Percentiles rank a stretch among this genome's conserved stretches.
Conservation (phyloP, 1,284 basidiomycete species). For the Sanghuangporus sanghuang region DNA sequence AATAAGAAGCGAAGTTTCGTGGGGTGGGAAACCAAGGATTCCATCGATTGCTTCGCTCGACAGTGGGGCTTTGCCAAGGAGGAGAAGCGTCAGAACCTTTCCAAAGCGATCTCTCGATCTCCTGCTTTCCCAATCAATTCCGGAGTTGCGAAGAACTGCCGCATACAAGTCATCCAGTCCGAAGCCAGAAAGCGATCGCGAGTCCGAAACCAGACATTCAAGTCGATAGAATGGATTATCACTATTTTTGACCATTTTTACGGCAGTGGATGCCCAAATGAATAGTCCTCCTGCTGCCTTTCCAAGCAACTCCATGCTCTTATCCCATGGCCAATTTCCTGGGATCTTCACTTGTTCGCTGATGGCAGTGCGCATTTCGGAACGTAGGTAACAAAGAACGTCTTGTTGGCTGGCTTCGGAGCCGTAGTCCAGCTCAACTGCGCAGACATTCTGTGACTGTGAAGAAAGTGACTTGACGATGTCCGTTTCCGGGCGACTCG, state of each 20-base stretch:
- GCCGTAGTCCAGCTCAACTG: not conserved
- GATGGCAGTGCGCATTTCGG: not conserved
- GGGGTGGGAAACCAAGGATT: not conserved
- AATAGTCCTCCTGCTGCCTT: slow-evolving; percentile 25
- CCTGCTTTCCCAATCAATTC: not conserved
- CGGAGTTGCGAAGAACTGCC: not conserved
- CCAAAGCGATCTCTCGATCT: not conserved
- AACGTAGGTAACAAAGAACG: not conserved
- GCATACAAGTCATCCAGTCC: not conserved
- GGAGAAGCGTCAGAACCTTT: not conserved
- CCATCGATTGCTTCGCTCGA: not conserved
- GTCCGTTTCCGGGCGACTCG: not conserved
- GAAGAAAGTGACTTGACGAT: not conserved
- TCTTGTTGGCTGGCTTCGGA: not conserved
- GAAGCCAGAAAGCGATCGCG: not conserved
- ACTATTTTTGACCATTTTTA: slow-evolving; percentile 18
- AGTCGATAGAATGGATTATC: not conserved
- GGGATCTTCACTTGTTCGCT: not conserved
- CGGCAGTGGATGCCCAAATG: slow-evolving; percentile 27
- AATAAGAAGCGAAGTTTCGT: not conserved
- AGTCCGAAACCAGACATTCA: not conserved
- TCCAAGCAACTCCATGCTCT: slow-evolving; percentile 20
- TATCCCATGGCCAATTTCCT: not conserved
- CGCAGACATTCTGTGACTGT: not conserved
- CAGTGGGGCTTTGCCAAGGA: not conserved